Conservation (phyloP, 2,329 filamentous ascomycete species). For the Drechslera avenae region DNA sequence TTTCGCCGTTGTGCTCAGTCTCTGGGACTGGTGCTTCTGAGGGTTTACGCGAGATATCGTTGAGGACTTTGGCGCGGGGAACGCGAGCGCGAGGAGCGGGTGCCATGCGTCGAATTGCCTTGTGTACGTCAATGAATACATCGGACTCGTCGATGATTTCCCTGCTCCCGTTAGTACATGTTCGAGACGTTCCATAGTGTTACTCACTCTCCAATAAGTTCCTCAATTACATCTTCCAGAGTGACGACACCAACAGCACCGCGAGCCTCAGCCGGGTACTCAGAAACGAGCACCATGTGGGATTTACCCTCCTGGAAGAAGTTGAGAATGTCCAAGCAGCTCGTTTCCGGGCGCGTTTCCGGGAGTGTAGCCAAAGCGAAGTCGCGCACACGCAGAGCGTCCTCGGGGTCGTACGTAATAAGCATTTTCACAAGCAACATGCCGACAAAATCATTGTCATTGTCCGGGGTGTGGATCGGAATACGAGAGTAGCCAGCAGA, state of each 20-base stretch:
- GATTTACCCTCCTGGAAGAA: slow-evolving; percentile 99
- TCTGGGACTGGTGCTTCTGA: slow-evolving; percentile 31
- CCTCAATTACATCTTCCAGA: slow-evolving; percentile 96
- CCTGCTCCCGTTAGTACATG: slow-evolving; percentile 52
- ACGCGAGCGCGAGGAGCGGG: slow-evolving; percentile 80
- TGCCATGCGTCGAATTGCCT: slow-evolving; percentile 87
- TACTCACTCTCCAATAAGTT: slow-evolving; percentile 93
- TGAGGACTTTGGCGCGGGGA: slow-evolving; percentile 61
- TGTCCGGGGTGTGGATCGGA: slow-evolving; percentile 87
- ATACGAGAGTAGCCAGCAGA: slow-evolving; percentile 95
- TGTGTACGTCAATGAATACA: slow-evolving; percentile 97
- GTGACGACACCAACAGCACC: slow-evolving; percentile 94
- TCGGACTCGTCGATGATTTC: slow-evolving; percentile 99
- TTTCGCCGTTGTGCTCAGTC: slow-evolving; percentile 25
- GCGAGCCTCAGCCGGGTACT: slow-evolving; percentile 85
- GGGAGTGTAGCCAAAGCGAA: slow-evolving; percentile 93
- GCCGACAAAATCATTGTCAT: slow-evolving; percentile 85
- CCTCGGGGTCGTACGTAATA: slow-evolving; percentile 97
- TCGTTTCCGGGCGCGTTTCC: slow-evolving; percentile 92
- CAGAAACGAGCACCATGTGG: slow-evolving; percentile 96
- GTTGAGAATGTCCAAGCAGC: slow-evolving; percentile 97
- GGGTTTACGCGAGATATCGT: slow-evolving; percentile 43
- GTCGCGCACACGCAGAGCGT: slow-evolving; percentile 82
- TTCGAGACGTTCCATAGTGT: neutral
- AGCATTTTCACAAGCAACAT: slow-evolving; percentile 99